Percentiles rank a stretch among this genome's conserved stretches.
These are phyloP conservation scores for Ceratobasidium sp. DNA, from an alignment of 1,284 basidiomycete genomes.

Conservation along the genomic window DNA sequence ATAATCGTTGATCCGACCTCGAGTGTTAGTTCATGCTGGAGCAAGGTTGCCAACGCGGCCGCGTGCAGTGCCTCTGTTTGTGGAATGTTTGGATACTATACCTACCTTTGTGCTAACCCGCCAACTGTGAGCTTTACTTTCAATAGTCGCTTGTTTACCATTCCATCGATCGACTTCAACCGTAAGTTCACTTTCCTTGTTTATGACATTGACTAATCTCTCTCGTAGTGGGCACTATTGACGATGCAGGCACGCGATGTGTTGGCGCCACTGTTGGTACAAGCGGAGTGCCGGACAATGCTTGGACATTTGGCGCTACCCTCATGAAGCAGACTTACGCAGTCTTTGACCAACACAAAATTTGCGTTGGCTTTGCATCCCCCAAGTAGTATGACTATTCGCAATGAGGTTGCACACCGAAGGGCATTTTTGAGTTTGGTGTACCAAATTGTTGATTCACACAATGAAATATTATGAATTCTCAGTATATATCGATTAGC, in stretches of 20 bases:
- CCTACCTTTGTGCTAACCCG: constrained; percentile 46
- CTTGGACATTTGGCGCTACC: constrained; percentile 78
- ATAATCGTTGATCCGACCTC: constrained; percentile 48
- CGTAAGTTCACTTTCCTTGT: constrained; percentile 28
- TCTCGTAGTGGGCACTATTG: neutral
- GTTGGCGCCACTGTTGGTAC: constrained; percentile 80
- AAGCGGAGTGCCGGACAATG: constrained; percentile 49
- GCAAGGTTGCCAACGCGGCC: constrained; percentile 3
- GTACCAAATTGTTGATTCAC: no score
- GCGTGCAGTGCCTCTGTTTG: neutral
- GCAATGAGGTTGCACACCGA: no score
- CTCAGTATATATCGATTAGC: no score
- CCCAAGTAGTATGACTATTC: neutral
- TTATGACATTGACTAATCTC: neutral
- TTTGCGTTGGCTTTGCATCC: constrained; percentile 11
- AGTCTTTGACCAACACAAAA: constrained; percentile 27
- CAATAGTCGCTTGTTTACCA: constrained; percentile 47
- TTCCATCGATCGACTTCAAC: constrained; percentile 77
- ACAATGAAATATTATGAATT: no score
- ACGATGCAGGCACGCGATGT: constrained; percentile 54
- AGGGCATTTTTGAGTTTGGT: no score
- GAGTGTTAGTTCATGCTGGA: constrained; percentile 42
- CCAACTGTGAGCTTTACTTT: constrained; percentile 47
- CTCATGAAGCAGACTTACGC: constrained; percentile 53
- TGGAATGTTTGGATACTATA: constrained; percentile 11